These are phyloP conservation scores for Chamaecyparis obtusa DNA, from an alignment of 75 land plant species.

Conservation along the genomic window DNA sequence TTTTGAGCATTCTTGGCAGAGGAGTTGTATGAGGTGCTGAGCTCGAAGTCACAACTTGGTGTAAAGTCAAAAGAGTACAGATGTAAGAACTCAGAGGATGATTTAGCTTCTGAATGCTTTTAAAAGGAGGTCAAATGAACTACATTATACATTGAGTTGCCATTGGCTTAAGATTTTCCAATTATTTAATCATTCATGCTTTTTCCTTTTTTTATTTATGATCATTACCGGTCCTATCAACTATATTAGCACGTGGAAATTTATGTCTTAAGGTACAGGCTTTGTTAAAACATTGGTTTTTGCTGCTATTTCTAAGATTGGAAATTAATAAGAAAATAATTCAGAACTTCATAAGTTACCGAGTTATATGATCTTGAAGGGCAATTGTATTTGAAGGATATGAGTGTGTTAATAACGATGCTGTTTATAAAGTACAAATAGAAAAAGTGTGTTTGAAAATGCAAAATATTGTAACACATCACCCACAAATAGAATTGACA, in stretches of 20 bases:
- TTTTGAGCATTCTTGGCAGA: not conserved
- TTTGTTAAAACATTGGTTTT: not conserved
- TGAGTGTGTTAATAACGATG: not conserved
- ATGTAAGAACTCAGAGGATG: not conserved
- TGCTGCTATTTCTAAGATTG: not conserved
- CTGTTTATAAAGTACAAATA: not conserved
- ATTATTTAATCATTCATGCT: not conserved
- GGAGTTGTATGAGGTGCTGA: not conserved
- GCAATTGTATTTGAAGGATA: not conserved
- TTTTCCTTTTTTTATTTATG: not conserved
- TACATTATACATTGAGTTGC: not conserved
- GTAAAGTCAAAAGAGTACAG: not conserved
- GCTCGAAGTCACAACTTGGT: not conserved
- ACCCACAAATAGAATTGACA: not conserved
- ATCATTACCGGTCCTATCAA: not conserved
- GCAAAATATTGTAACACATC: not conserved
- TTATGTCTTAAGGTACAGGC: not conserved
- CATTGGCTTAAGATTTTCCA: not conserved
- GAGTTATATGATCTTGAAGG: not conserved
- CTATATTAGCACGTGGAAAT: not conserved
- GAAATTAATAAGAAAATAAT: not conserved
- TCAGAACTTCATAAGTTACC: not conserved
- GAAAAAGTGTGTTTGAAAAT: not conserved
- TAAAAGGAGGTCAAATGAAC: not conserved
- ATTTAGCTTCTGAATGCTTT: not conserved